Conservation (phyloP, 495 filamentous ascomycete genomes). For the Cercophora sp. region DNA sequence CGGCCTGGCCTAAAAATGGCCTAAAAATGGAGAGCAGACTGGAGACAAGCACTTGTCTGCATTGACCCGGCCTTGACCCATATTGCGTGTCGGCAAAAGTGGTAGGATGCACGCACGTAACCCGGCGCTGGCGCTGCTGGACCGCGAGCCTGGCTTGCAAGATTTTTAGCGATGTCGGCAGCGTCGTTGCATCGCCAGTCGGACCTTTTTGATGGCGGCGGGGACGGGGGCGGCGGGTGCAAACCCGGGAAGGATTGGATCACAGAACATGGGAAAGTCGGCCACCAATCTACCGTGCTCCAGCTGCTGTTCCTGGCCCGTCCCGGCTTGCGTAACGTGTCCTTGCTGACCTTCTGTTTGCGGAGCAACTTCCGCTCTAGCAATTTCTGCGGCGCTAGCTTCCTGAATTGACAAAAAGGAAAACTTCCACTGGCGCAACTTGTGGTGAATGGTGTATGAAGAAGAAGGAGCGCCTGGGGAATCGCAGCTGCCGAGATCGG, state of each 20-base stretch:
- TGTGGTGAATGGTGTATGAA: too few species aligned
- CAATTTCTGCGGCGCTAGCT: conserved; percentile 18
- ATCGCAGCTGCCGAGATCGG: conserved; percentile 30
- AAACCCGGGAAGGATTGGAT: neutral
- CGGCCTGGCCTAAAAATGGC: too few species aligned
- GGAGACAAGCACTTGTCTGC: conserved; percentile 3
- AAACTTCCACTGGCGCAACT: too few species aligned
- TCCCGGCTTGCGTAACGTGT: conserved; percentile 14
- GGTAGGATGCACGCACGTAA: too few species aligned
- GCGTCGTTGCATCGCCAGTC: too few species aligned
- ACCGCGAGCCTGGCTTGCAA: neutral
- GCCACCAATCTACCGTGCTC: neutral
- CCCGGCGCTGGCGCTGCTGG: neutral
- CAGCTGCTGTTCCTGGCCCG: conserved; percentile 18
- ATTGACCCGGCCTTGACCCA: conserved; percentile 10
- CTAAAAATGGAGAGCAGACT: conserved; percentile 9
- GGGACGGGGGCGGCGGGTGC: too few species aligned
- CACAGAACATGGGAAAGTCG: too few species aligned
- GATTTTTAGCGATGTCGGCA: conserved; percentile 10
- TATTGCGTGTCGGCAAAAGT: conserved; percentile 8
- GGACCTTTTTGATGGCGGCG: too few species aligned
- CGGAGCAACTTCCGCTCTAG: neutral
- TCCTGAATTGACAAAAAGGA: conserved; percentile 25
- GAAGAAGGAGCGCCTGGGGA: too few species aligned
- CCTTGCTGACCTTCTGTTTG: conserved; percentile 17